These are phyloP conservation scores for Amaranthus tricolor DNA, from an alignment of 179 eudicot genomes.

Conservation along the genomic window DNA sequence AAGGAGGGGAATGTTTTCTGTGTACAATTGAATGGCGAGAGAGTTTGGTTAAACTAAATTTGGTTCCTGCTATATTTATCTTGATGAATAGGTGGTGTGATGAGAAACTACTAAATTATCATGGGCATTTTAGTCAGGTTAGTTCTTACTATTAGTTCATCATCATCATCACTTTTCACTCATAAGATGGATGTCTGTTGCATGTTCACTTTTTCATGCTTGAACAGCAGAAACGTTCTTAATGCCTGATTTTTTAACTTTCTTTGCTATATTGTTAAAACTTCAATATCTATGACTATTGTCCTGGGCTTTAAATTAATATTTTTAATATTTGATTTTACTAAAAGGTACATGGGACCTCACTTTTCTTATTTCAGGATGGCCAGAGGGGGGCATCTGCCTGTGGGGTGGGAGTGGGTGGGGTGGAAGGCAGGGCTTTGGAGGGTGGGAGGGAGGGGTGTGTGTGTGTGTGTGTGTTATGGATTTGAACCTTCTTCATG, in stretches of 20 bases:
- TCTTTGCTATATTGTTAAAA: background rate
- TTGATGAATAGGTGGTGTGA: conserved; percentile 78
- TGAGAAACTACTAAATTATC: conserved; percentile 69
- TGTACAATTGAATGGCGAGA: conserved; percentile 50
- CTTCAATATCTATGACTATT: background rate
- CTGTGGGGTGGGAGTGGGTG: too few relatives aligned
- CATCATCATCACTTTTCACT: background rate
- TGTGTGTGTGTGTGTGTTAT: too few relatives aligned
- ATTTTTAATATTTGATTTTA: background rate
- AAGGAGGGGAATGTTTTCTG: conserved; percentile 40
- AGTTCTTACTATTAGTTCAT: conserved; percentile 10
- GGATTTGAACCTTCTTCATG: too few relatives aligned
- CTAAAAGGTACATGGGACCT: too few relatives aligned
- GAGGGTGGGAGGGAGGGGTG: too few relatives aligned
- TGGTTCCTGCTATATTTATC: conserved; percentile 57
- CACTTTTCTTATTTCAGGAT: too few relatives aligned
- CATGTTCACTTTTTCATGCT: conserved; percentile 1
- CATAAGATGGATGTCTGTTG: conserved; percentile 9
- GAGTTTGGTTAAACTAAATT: conserved; percentile 36
- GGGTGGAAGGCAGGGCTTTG: too few relatives aligned
- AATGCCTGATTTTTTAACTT: background rate
- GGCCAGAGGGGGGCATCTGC: too few relatives aligned
- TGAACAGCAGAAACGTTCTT: background rate
- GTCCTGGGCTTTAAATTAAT: background rate
- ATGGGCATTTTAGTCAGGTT: conserved; percentile 75